These are phyloP conservation scores for Hygrophila difformis DNA, from an alignment of 257 asterid species.

Conservation along the genomic window DNA sequence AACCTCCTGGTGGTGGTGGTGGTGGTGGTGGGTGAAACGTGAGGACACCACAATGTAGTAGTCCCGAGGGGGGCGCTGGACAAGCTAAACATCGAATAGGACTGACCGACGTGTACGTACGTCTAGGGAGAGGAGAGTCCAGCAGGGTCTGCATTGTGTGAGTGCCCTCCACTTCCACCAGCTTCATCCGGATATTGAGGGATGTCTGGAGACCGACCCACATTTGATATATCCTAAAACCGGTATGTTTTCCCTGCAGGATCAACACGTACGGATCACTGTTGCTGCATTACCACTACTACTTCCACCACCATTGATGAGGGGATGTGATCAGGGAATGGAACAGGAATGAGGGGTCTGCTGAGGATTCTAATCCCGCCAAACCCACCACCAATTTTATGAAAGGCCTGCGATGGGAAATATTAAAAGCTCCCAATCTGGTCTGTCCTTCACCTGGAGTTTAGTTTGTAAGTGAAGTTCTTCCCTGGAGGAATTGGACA, in stretches of 20 bases:
- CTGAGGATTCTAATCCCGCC: conserved; percentile 59
- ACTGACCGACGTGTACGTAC: conserved; percentile 70
- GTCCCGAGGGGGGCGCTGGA: conserved; percentile 41
- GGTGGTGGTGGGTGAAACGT: too few species aligned
- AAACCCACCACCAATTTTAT: conserved; percentile 66
- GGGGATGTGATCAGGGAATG: conserved; percentile 51
- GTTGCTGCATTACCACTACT: conserved; percentile 28
- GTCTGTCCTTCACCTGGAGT: conserved; percentile 60
- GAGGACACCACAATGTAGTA: conserved; percentile 49
- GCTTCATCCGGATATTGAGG: conserved; percentile 44
- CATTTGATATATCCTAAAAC: conserved; percentile 61
- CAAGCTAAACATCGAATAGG: conserved; percentile 55
- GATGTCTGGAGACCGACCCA: conserved; percentile 49
- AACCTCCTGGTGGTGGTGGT: conserved; percentile 13
- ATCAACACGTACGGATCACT: conserved; percentile 14
- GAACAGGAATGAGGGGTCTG: conserved; percentile 59
- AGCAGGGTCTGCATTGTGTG: conserved; percentile 47
- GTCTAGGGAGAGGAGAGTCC: too few species aligned
- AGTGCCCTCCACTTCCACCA: conserved; percentile 71
- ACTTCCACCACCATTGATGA: conserved; percentile 47
- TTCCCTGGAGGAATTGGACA: conserved; percentile 71
- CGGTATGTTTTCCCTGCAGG: conserved; percentile 60
- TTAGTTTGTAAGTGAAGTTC: conserved; percentile 54
- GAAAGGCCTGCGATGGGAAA: conserved; percentile 57
- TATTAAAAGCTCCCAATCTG: conserved; percentile 71